A percentile compares a stretch with the other conserved stretches of the same genome.
Conservation (phyloP, 2,329 filamentous ascomycete species). For the Thelonectria rubi region DNA sequence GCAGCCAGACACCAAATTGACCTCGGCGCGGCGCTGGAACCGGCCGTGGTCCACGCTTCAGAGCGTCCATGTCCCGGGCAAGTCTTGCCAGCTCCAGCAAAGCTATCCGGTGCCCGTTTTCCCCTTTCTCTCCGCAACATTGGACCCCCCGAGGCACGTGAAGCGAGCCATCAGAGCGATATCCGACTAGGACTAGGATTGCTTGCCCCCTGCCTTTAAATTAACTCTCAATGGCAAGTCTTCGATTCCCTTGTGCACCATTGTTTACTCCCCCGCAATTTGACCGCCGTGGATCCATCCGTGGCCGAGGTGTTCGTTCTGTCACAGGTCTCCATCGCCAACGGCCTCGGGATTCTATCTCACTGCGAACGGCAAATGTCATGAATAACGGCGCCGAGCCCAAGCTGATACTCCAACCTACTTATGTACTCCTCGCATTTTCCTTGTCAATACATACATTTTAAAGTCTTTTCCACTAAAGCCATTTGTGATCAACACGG, state of each 20-base stretch:
- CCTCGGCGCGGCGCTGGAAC: constrained; percentile 27
- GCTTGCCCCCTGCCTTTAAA: constrained; percentile 11
- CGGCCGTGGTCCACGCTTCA: constrained; percentile 10
- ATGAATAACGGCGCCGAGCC: not conserved
- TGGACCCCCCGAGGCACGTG: constrained; percentile 18
- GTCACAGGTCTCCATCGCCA: not conserved
- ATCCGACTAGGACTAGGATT: not conserved
- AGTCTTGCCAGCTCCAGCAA: constrained; percentile 3
- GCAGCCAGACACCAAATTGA: constrained; percentile 16
- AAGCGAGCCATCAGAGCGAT: constrained; percentile 6
- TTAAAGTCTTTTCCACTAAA: too few species aligned
- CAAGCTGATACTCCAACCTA: not conserved
- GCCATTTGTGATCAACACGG: too few species aligned
- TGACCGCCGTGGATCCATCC: not conserved
- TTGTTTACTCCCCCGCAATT: constrained; percentile 17
- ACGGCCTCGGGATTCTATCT: too few species aligned
- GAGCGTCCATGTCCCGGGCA: not conserved
- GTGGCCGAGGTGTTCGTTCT: constrained; percentile 12
- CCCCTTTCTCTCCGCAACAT: not conserved
- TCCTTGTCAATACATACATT: too few species aligned
- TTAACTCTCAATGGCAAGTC: not conserved
- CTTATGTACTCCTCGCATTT: too few species aligned
- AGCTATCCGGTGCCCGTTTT: constrained; percentile 5
- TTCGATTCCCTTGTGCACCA: constrained; percentile 7
- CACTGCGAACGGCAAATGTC: too few species aligned